A percentile compares a stretch with the other conserved stretches of the same genome.
These are phyloP conservation scores for Umbelopsis vinacea DNA, from an alignment of 192 early-diverging fungal genomes.

Conservation along the genomic window DNA sequence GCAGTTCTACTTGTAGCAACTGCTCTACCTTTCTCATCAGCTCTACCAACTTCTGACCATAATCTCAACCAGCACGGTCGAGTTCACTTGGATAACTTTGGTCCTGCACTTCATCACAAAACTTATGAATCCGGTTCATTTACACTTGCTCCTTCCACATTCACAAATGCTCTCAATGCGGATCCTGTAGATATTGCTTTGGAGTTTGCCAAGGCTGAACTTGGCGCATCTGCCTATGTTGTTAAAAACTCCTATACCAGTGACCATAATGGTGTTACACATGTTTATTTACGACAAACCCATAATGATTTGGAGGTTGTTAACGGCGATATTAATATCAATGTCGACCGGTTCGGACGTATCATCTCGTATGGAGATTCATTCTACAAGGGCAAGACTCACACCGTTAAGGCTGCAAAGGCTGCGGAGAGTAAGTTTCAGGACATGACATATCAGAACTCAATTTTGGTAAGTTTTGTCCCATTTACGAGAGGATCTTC, in stretches of 20 bases:
- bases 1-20: constrained; percentile 10
- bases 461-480: constrained; percentile 13
- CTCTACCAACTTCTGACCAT: neutral
- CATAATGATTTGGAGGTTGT: constrained; percentile 71
- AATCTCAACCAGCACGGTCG: neutral
- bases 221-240: constrained; percentile 50
- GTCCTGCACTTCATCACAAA: constrained; percentile 2
- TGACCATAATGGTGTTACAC: constrained; percentile 76
- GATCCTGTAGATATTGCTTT: constrained; percentile 49
- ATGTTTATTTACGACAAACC: constrained; percentile 82
- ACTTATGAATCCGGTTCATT: constrained; percentile 12
- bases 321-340: constrained; percentile 87
- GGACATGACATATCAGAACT: constrained; percentile 22
- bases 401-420: constrained; percentile 13
- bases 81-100: constrained; percentile 16
- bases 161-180: constrained; percentile 4
- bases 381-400: constrained; percentile 48
- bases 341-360: constrained; percentile 66
- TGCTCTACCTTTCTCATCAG: constrained; percentile 1
- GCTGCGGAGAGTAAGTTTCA: constrained; percentile 11
- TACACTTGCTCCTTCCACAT: neutral
- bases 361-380: constrained; percentile 79
- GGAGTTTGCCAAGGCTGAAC: constrained; percentile 47
- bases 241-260: constrained; percentile 75
- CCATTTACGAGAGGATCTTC: constrained; percentile 16